These are phyloP conservation scores for Helianthus tuberosus DNA, from an alignment of 129 eudicot species.

Conservation along the genomic window DNA sequence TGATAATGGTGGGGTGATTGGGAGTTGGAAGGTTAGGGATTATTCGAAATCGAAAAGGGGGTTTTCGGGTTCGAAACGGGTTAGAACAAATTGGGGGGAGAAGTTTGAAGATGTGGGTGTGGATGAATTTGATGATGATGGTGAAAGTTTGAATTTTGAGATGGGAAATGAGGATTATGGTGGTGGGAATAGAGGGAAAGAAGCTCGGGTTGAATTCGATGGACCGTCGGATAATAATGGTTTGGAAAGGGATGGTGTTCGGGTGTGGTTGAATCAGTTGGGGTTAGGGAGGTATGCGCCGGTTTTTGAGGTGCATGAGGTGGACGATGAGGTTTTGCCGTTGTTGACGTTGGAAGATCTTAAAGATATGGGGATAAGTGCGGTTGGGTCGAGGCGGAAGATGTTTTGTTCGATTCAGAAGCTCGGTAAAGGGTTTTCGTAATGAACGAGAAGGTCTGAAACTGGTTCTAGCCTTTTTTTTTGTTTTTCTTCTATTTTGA, in stretches of 20 bases:
- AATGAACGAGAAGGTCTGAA: constrained; percentile 33
- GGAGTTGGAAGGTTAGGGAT: constrained; percentile 48
- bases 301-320: constrained; percentile 78
- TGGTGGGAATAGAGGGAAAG: constrained; percentile 26
- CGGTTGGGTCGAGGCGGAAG: constrained; percentile 71
- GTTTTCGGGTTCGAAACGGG: constrained; percentile 33
- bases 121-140: constrained; percentile 33
- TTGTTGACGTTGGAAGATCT: constrained; percentile 65
- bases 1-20: constrained; percentile 27
- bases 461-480: constrained; percentile 43
- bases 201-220: constrained; percentile 32
- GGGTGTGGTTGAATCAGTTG: constrained; percentile 65
- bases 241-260: constrained; percentile 51
- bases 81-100: constrained; percentile 52
- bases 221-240: constrained; percentile 47
- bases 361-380: constrained; percentile 82
- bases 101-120: constrained; percentile 21
- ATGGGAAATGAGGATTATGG: constrained; percentile 38
- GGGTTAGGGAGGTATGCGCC: constrained; percentile 71
- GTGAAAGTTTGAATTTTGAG: constrained; percentile 47
- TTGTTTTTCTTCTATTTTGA: constrained; percentile 18
- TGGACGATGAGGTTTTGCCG: constrained; percentile 72
- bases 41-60: constrained; percentile 38
- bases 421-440: constrained; percentile 68
- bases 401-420: constrained; percentile 66